Evolutionary conservation across 1,139 yeast genomes (phyloP).

Genomic region (Candida buenavistaensis): DNA sequence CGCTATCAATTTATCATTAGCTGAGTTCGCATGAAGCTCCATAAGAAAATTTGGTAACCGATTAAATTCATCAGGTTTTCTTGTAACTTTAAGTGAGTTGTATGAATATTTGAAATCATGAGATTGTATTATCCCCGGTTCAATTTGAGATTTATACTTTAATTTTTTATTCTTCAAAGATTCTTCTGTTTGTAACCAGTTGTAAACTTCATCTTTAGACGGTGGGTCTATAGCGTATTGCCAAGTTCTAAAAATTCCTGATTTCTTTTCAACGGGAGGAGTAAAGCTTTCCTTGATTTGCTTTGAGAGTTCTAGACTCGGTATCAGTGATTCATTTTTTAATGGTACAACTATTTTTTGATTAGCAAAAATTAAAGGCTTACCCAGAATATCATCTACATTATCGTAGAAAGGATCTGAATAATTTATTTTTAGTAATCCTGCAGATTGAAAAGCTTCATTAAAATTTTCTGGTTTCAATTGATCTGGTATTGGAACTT

Average conservation of each 20-base stretch:
- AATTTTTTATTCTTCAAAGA: constrained; percentile 15
- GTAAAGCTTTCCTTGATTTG: neutral
- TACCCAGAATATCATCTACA: constrained; percentile 48
- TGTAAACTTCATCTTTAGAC: constrained; percentile 18
- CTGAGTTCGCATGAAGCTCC: constrained; percentile 67
- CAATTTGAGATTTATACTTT: constrained; percentile 50
- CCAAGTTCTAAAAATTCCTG: constrained; percentile 21
- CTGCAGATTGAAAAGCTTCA: constrained; percentile 41
- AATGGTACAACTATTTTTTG: constrained; percentile 50
- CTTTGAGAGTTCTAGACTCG: constrained; percentile 16
- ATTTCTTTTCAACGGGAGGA: neutral
- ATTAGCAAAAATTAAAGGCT: constrained; percentile 68
- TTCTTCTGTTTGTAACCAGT: constrained; percentile 24
- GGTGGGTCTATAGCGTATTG: constrained; percentile 34
- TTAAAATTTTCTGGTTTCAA: constrained; percentile 24
- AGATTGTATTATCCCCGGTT: constrained; percentile 42
- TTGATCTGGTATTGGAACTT: constrained; percentile 20
- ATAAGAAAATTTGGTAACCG: constrained; percentile 55
- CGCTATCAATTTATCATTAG: constrained; percentile 48
- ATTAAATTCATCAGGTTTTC: constrained; percentile 47
- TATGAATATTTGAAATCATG: constrained; percentile 35
- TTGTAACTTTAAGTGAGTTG: constrained; percentile 28
- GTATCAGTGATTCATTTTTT: constrained; percentile 16
- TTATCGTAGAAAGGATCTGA: constrained; percentile 63
- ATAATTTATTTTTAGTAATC: constrained; percentile 54